Evolutionary conservation across 352 stramenopile genomes (phyloP), one percentile per base, ranked within the genome.

Genomic region (Phytophthora agathidicida): DNA sequence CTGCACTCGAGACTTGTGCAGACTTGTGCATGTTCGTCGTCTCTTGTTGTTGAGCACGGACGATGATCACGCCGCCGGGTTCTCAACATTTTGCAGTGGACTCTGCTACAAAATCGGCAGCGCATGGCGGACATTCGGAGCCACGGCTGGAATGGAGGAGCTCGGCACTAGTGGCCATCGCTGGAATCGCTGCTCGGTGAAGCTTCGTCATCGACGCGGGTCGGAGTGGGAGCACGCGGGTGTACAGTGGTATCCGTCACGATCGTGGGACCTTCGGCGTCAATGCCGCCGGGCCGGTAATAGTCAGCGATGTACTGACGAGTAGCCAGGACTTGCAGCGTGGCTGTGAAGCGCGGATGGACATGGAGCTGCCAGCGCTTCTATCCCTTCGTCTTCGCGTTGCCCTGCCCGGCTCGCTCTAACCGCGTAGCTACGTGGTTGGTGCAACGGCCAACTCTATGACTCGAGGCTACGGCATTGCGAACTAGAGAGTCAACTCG

Each of bases 181-280:
- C 20, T 20, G 31, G 28, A 51, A 17, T 39, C 8, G 17, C 13
- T 20, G 11, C 53, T 55, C 42, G 35, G 53, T 62, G 53, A 42
- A 48, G 43, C 43, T 55, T 62, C 53, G 53, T 62, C 53, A 62
- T 42, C 42, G 4, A 2, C 5, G 32, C 42, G 11, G 20, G 17
- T 62, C 53, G 53, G 42, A 54, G 33, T 55, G 32, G 41, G 33
- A 55, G 42, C 24, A n/a, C n/a, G n/a, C n/a, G n/a, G n/a, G 16
- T 3, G 5, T 14, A 48, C 28, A 57, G 48, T 57, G 36, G 48
- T 1, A 19, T 4, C 10, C 16, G 26, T 54, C 46, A 54, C 46
- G 28, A 43, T 16, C 19, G 50, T 59, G 50, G 50, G 36, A 59
- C 28, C 7, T 22, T 59, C 49, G 49, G 49, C 37, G 49, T 41